Evolutionary conservation across 345 rosid genomes (phyloP).

Genomic region (Viola odorata): DNA sequence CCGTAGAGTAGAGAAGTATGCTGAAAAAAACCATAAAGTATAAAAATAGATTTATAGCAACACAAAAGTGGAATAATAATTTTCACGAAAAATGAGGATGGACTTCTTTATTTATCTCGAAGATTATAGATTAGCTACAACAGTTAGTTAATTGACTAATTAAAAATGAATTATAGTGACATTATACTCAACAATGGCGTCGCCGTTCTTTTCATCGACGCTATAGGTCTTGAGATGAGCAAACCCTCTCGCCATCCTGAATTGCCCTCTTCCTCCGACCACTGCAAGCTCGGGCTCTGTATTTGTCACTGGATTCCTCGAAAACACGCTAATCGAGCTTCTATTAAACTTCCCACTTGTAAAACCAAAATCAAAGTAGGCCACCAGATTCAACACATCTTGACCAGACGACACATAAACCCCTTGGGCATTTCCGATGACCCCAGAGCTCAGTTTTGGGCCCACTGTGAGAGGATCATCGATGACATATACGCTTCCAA

Average conservation of each 20-base stretch:
- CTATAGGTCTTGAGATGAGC: not conserved
- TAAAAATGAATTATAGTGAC: conserved; percentile 32
- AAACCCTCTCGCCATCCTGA: conserved; percentile 2
- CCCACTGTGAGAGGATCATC: conserved; percentile 44
- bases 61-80: too few relatives aligned
- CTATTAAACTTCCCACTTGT: conserved; percentile 36
- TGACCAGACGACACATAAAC: conserved; percentile 31
- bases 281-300: not conserved
- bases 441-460: conserved; percentile 23
- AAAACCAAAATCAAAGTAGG: conserved; percentile 39
- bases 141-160: too few relatives aligned
- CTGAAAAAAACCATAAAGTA: too few relatives aligned
- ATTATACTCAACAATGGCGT: conserved; percentile 34
- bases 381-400: conserved; percentile 18
- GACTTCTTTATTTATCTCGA: too few relatives aligned
- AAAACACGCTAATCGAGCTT: conserved; percentile 42
- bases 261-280: conserved; percentile 1
- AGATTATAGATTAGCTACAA: too few relatives aligned
- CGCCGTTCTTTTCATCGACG: conserved; percentile 16
- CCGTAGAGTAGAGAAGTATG: too few relatives aligned
- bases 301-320: not conserved
- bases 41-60: too few relatives aligned
- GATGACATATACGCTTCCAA: conserved; percentile 33
- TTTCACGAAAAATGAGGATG: too few relatives aligned
- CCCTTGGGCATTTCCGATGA: conserved; percentile 41